Percentiles rank a stretch among this genome's conserved stretches.
Evolutionary conservation across 139 green algal species (phyloP).

Genomic region (Chlamydomonas sp.): DNA sequence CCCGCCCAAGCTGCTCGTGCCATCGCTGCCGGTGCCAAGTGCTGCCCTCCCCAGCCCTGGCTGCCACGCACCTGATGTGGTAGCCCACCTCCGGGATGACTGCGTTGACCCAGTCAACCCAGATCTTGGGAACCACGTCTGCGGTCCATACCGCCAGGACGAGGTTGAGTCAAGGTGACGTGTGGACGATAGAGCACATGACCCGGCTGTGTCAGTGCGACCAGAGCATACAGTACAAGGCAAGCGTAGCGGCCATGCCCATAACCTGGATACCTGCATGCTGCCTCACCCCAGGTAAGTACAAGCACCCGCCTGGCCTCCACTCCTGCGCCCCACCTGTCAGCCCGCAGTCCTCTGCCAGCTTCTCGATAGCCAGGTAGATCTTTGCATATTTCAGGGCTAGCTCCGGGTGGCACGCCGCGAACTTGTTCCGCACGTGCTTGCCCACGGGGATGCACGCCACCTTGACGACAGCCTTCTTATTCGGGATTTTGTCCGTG

Average conservation of each 20-base stretch:
- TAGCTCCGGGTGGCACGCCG: conserved; percentile 14
- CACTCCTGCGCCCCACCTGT: conserved; percentile 26
- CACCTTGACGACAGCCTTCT: conserved; percentile 54
- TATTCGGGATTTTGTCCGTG: conserved; percentile 21
- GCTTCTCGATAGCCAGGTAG: conserved; percentile 50
- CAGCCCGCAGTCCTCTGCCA: conserved; percentile 45
- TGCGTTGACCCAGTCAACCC: conserved; percentile 50
- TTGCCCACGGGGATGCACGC: conserved; percentile 52
- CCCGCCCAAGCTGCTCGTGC: background rate
- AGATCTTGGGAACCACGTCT: conserved; percentile 58
- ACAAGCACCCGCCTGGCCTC: background rate
- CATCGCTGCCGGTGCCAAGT: too few relatives aligned
- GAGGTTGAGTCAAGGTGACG: background rate
- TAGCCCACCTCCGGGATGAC: conserved; percentile 53
- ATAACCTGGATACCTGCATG: background rate
- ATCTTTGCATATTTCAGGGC: conserved; percentile 40
- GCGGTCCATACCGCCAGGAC: background rate
- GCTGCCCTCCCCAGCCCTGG: background rate
- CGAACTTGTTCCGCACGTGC: conserved; percentile 11
- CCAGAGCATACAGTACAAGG: background rate
- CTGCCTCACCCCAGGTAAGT: background rate
- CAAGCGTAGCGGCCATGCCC: background rate
- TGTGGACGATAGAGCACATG: too few relatives aligned
- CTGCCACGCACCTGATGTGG: conserved; percentile 45
- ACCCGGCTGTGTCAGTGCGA: background rate